phyloP scores from a whole-genome alignment of 2,329 filamentous ascomycete species.

The Colletotrichum incanum region DNA sequence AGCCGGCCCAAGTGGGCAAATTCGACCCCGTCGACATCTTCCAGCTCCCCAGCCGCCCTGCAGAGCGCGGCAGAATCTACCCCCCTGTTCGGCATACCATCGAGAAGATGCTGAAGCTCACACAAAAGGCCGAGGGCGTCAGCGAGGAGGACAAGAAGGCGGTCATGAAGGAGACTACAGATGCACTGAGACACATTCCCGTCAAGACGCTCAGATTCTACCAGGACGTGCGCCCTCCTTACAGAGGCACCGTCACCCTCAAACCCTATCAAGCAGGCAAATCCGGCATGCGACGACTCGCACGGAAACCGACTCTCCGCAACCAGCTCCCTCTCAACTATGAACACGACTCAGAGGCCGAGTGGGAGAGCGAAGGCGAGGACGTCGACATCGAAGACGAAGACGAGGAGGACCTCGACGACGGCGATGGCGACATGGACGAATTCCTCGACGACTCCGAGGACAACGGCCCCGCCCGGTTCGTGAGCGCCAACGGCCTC shows the following conservation, averaged over 20 bases:
- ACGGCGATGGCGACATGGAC: slow-evolving; percentile 90
- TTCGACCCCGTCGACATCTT: slow-evolving; percentile 65
- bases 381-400: slow-evolving; percentile 79
- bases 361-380: slow-evolving; percentile 85
- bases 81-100: slow-evolving; percentile 75
- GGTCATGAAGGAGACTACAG: slow-evolving; percentile 52
- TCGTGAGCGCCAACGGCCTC: slow-evolving; percentile 77
- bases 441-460: slow-evolving; percentile 93
- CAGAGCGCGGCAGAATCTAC: slow-evolving; percentile 63
- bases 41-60: slow-evolving; percentile 57
- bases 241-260: slow-evolving; percentile 81
- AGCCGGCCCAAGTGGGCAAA: slow-evolving; percentile 51
- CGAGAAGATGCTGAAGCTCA: slow-evolving; percentile 66
- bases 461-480: slow-evolving; percentile 71
- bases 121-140: slow-evolving; percentile 55
- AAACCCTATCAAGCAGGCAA: slow-evolving; percentile 62
- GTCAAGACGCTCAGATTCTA: slow-evolving; percentile 76
- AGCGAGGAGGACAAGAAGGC: slow-evolving; percentile 56
- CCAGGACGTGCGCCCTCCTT: slow-evolving; percentile 78
- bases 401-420: slow-evolving; percentile 78
- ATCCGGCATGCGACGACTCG: slow-evolving; percentile 65
- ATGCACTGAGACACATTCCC: slow-evolving; percentile 68
- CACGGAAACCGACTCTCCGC: slow-evolving; percentile 68
- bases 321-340: slow-evolving; percentile 78
- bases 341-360: slow-evolving; percentile 88